These are phyloP conservation scores for Acanthamoeba pearcei DNA, from an alignment of 208 protist species.

Conservation along the genomic window DNA sequence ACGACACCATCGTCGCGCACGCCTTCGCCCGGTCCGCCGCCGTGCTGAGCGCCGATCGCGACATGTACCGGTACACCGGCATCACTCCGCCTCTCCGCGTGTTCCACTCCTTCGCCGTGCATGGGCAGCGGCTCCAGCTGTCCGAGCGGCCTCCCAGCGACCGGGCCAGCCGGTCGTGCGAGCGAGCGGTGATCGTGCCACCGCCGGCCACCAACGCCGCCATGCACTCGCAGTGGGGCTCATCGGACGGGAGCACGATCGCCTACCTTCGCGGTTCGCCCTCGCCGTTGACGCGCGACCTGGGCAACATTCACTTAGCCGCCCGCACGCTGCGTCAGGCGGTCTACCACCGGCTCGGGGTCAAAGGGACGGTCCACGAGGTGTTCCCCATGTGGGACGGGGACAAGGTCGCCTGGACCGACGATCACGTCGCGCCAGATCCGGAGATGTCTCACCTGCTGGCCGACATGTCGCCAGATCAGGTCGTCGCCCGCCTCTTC, in stretches of 20 bases:
- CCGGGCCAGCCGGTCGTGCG: background rate
- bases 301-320: constrained; percentile 40
- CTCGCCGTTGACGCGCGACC: constrained; percentile 36
- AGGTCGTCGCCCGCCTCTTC: constrained; percentile 9
- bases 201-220: constrained; percentile 14
- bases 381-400: background rate
- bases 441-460: constrained; percentile 1
- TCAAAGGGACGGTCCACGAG: constrained; percentile 39
- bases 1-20: constrained; percentile 41
- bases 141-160: background rate
- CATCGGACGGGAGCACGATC: background rate
- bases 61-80: constrained; percentile 61
- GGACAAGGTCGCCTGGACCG: background rate
- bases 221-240: constrained; percentile 17
- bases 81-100: constrained; percentile 9
- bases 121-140: background rate
- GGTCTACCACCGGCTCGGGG: constrained; percentile 18
- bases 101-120: background rate
- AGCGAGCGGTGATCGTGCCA: background rate
- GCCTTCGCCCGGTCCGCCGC: background rate
- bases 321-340: constrained; percentile 11
- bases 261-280: constrained; percentile 2
- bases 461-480: background rate
- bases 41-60: constrained; percentile 40
- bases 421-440: constrained; percentile 29